Evolutionary conservation across 208 protist species (phyloP), one percentile per base, ranked within the genome.

Genomic region (Trypanosoma melophagium): DNA sequence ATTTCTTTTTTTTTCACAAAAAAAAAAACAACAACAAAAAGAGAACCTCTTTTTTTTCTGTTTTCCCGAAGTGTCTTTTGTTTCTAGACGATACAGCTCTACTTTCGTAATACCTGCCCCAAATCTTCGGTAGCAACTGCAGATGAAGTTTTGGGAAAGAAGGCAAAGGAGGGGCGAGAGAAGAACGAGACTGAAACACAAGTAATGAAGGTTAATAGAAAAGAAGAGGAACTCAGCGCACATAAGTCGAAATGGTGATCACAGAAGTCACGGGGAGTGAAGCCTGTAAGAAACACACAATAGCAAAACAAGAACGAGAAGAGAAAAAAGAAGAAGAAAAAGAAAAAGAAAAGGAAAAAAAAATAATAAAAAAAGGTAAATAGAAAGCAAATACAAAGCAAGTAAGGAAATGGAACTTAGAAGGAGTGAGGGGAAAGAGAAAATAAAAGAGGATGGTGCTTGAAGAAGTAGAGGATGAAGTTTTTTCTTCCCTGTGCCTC

Each of bases 221-320:
- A 12, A 47, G 42, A n/a, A 47, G 13, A 47, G 42, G 8, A 47
- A 47, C 13, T 62, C 47, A 40, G 58, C 0, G 58, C 58, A 62
- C 58, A 62, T 35, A 14, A 52, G 38, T 19, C 22, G 58, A 62
- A 62, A 62, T 62, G 58, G 50, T 31, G 5, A 62, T 62, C 42
- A 52, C 44, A 62, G 58, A 62, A 62, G 44, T 24, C 7, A 44
- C 31, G 44, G 58, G 22, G 38, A 52, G 44, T 35, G 22, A 19
- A n/a, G 24, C 35, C 19, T 17, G 38, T 24, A 45, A 60, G 55
- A 47, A 31, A 19, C 47, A 45, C 19, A 31, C 5, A 31, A 45
- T 17, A 41, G 21, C 13, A 52, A 44, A 52, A 38, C 24, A 40
- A n/a, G 7, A 49, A 38, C 51, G 25, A 7, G 42, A 21, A 25